phyloP scores from a whole-genome alignment of 2,329 filamentous ascomycete species.

The Eurotiales sp. region DNA sequence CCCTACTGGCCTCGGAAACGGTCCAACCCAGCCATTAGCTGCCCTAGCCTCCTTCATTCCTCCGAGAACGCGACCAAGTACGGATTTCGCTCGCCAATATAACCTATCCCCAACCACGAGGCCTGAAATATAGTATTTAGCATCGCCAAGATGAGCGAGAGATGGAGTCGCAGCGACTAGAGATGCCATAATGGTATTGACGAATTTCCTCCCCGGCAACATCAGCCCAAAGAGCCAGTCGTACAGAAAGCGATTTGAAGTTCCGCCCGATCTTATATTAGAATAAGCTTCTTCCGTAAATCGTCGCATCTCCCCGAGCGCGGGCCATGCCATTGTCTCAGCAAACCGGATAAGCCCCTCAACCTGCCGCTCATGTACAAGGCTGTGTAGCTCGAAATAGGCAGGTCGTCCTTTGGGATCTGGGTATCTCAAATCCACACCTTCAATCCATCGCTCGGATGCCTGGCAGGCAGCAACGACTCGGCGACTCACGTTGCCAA shows the following conservation, averaged over 20 bases:
- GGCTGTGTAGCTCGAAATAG: constrained; percentile 11
- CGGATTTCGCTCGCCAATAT: constrained; percentile 19
- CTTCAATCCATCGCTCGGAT: no score
- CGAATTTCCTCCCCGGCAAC: constrained; percentile 16
- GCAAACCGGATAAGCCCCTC: constrained; percentile 26
- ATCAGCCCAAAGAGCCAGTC: constrained; percentile 19
- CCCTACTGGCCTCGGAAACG: constrained; percentile 7
- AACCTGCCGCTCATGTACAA: constrained; percentile 18
- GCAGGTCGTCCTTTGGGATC: no score
- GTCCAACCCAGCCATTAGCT: constrained; percentile 21
- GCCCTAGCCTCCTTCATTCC: constrained; percentile 10
- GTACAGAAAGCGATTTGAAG: constrained; percentile 8
- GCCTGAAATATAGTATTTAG: constrained; percentile 14
- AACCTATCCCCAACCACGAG: constrained; percentile 16
- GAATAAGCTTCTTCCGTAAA: constrained; percentile 18
- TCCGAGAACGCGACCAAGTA: constrained; percentile 20
- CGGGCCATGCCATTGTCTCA: constrained; percentile 23
- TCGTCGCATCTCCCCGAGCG: constrained; percentile 19
- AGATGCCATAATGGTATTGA: constrained; percentile 15
- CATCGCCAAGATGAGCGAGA: constrained; percentile 2
- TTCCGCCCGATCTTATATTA: background rate
- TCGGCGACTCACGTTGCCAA: no score
- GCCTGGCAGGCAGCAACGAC: no score
- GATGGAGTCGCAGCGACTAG: constrained; percentile 15
- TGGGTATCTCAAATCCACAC: no score